Base-by-base conservation (phyloP, 805 yeast species). In the Candida hungchunana region DNA sequence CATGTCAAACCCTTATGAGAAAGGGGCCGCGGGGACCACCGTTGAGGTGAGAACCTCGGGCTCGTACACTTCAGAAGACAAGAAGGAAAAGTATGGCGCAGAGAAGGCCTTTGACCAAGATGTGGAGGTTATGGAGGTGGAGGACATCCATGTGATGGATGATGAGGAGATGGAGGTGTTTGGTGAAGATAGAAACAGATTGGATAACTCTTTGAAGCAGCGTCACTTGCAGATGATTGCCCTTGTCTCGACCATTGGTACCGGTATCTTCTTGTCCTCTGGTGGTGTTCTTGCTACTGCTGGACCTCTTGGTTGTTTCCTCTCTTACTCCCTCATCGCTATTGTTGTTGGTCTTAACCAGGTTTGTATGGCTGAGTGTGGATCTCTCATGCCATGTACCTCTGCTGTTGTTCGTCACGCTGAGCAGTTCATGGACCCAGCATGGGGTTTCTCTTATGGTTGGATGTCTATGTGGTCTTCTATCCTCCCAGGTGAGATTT, bases 221-320 rank as follows among this genome's bases (percentile, higher is more conserved):
- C 48, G 59, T 37, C 74, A 69, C 47, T 51, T 69, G 41, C 72
- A 68, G 44, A 67, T 71, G 72, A 66, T 71, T 41, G 66, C 75
- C 26, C 61, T 71, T 34, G 71, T 70, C 13, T 65, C 67, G 32
- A 62, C 69, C 33, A 56, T 67, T 44, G 72, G 71, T 37, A 66
- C 71, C 1, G 71, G 71, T 37, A 48, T 66, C 11, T 65, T 64
- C 44, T 42, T 65, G 14, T 56, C 64, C 18, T 56, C 66, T 4
- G 71, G 70, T 28, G 59, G 62, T 31, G 56, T 66, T n/a, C 49
- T 67, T 18, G 54, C 58, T 17, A 53, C 48, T 12, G 55, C 63
- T 26, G 63, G 64, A 7, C 61, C 62, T 8, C 56, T 55, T 12
- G 67, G 68, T 11, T 53, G 63, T 43, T 39, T 64, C 24, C 29